A percentile compares a stretch with the other conserved stretches of the same genome.
Evolutionary conservation across 768 basidiomycete species (phyloP).

Genomic region (Macrolepiota fuliginosa): DNA sequence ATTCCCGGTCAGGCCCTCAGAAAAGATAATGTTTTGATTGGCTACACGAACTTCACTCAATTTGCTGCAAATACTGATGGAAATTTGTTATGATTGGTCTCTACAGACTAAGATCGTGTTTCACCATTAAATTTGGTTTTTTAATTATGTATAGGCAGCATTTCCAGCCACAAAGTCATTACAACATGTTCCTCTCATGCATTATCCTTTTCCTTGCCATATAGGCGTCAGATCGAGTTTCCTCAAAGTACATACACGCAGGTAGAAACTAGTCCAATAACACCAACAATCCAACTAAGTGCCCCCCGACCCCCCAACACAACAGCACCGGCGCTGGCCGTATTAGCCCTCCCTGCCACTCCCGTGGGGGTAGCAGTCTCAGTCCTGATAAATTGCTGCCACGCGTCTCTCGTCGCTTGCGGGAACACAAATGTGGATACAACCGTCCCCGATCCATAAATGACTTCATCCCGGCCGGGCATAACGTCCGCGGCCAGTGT

Average conservation of each 20-base stretch:
- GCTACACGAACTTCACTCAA: neutral
- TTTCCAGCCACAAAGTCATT: too few species aligned
- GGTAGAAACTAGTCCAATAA: neutral
- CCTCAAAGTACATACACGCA: neutral
- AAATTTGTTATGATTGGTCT: too few species aligned
- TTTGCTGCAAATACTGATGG: too few species aligned
- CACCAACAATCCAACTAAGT: neutral
- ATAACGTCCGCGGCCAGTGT: constrained; percentile 44
- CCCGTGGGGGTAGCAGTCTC: constrained; percentile 26
- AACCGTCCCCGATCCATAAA: constrained; percentile 48
- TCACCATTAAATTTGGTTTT: too few species aligned
- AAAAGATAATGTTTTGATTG: neutral
- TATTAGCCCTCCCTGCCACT: neutral
- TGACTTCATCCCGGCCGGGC: constrained; percentile 55
- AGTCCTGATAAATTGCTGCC: constrained; percentile 48
- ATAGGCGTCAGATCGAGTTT: neutral
- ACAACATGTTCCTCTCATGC: too few species aligned
- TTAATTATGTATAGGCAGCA: too few species aligned
- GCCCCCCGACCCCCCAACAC: neutral
- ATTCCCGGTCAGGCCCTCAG: constrained; percentile 74
- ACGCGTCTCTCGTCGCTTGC: constrained; percentile 51
- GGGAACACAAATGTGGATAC: constrained; percentile 56
- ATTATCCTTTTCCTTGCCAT: too few species aligned
- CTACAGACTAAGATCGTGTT: too few species aligned
- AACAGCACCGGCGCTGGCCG: neutral